Conservation (phyloP, 2,329 filamentous ascomycete species). For the Microdochium nivale region DNA sequence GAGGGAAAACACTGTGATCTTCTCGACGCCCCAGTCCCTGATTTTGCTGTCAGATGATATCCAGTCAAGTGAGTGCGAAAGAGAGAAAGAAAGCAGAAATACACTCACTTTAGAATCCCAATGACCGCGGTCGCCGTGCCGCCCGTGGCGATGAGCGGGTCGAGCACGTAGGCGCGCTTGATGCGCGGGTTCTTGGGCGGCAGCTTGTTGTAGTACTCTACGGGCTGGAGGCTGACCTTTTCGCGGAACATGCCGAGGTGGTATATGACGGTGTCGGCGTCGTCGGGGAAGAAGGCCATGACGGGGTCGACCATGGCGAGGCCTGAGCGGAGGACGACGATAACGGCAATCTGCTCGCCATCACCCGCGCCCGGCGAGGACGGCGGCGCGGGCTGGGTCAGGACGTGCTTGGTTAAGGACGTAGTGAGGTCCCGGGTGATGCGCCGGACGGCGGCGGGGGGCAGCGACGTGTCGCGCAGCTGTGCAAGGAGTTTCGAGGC, state of each 20-base stretch:
- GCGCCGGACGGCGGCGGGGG: constrained; percentile 9
- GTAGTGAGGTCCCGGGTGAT: constrained; percentile 13
- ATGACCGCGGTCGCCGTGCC: constrained; percentile 86
- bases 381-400: constrained; percentile 4
- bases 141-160: constrained; percentile 90
- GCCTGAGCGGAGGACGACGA: constrained; percentile 26
- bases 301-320: constrained; percentile 28
- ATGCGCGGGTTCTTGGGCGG: constrained; percentile 55
- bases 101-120: constrained; percentile 52
- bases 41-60: background rate
- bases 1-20: constrained; percentile 68
- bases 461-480: constrained; percentile 8
- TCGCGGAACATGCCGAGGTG: constrained; percentile 94
- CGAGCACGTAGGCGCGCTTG: constrained; percentile 48
- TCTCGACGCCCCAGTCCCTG: constrained; percentile 82
- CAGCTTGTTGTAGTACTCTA: constrained; percentile 98
- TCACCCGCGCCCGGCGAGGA: background rate
- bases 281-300: constrained; percentile 13
- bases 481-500: constrained; percentile 1
- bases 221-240: constrained; percentile 74
- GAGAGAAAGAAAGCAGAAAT: background rate
- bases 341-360: constrained; percentile 19
- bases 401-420: constrained; percentile 12
- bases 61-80: background rate
- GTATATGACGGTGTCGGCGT: constrained; percentile 38